A percentile compares a stretch with the other conserved stretches of the same genome.
phyloP scores from a whole-genome alignment of 1,139 yeast genomes.

The Taphrina populina region DNA sequence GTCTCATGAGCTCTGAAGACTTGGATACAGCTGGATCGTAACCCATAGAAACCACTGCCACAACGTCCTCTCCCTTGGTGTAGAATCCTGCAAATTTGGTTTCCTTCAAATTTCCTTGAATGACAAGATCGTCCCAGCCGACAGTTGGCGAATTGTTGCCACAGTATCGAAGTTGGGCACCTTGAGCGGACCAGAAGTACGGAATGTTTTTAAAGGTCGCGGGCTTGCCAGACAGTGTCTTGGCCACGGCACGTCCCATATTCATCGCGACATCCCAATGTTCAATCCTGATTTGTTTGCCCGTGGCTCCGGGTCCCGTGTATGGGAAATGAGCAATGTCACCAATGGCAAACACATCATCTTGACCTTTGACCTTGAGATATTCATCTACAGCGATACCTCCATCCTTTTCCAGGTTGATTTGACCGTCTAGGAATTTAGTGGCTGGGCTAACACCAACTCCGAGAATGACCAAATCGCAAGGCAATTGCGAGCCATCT shows the following conservation, averaged over 20 bases:
- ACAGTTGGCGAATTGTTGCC: slow-evolving; percentile 35
- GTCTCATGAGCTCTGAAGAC: slow-evolving; percentile 33
- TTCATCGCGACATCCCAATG: slow-evolving; percentile 37
- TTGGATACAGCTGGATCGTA: slow-evolving; percentile 36
- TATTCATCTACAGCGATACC: slow-evolving; percentile 34
- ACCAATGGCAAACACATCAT: slow-evolving; percentile 37
- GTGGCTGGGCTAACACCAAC: slow-evolving; percentile 37
- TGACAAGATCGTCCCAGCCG: slow-evolving; percentile 36
- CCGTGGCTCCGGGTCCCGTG: slow-evolving; percentile 35
- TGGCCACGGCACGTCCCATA: slow-evolving; percentile 35
- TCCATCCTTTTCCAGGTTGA: slow-evolving; percentile 35
- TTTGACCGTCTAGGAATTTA: slow-evolving; percentile 32
- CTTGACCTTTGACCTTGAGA: slow-evolving; percentile 34
- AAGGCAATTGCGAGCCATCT: slow-evolving; percentile 35
- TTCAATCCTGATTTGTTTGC: slow-evolving; percentile 35
- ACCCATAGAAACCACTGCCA: slow-evolving; percentile 35
- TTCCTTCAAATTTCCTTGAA: slow-evolving; percentile 34
- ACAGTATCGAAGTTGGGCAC: slow-evolving; percentile 36
- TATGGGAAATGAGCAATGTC: slow-evolving; percentile 37
- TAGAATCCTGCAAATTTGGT: slow-evolving; percentile 35
- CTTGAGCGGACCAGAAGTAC: slow-evolving; percentile 37
- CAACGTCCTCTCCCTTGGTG: slow-evolving; percentile 35
- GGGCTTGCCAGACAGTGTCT: slow-evolving; percentile 31
- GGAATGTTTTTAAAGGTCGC: slow-evolving; percentile 34
- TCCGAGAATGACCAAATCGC: slow-evolving; percentile 36